Evolutionary conservation across 768 basidiomycete genomes (phyloP).

Genomic region (Nevesoporus exiguus): DNA sequence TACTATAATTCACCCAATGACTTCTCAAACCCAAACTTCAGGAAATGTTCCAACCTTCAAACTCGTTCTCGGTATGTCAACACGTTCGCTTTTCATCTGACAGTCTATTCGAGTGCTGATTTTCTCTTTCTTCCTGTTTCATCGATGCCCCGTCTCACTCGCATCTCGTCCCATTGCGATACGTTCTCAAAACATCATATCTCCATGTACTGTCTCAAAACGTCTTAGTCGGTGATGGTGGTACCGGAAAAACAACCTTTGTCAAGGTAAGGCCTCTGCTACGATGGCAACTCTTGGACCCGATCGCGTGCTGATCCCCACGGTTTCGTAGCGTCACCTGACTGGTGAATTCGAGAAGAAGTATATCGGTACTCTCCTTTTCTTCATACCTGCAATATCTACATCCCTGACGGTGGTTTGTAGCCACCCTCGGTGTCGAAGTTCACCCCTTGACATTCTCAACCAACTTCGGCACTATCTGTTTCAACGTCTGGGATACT

Average conservation of each 20-base stretch:
- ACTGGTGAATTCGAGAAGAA: constrained; percentile 99
- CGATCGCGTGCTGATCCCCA: constrained; percentile 59
- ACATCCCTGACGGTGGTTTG: constrained; percentile 9
- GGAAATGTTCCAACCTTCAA: constrained; percentile 92
- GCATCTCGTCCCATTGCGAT: constrained; percentile 9
- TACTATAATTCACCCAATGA: constrained; percentile 37
- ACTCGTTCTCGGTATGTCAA: constrained; percentile 87
- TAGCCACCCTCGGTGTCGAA: constrained; percentile 99
- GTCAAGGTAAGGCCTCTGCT: constrained; percentile 71
- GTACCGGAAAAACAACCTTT: constrained; percentile 97
- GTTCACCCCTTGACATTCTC: constrained; percentile 95
- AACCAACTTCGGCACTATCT: constrained; percentile 98
- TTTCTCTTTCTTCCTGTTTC: constrained; percentile 36
- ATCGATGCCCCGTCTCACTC: constrained; percentile 47
- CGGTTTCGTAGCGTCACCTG: constrained; percentile 76
- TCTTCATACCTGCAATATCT: constrained; percentile 10
- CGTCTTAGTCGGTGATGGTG: constrained; percentile 84
- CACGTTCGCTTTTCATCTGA: not conserved
- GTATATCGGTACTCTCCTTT: constrained; percentile 76
- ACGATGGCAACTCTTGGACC: constrained; percentile 18
- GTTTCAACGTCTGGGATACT: constrained; percentile 99
- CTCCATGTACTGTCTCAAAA: not conserved
- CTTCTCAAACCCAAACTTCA: constrained; percentile 27
- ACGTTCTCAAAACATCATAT: not conserved
- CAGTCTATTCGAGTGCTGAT: constrained; percentile 16